Conservation (phyloP, 2,329 filamentous ascomycete genomes). For the Aspergillus costaricaensis region DNA sequence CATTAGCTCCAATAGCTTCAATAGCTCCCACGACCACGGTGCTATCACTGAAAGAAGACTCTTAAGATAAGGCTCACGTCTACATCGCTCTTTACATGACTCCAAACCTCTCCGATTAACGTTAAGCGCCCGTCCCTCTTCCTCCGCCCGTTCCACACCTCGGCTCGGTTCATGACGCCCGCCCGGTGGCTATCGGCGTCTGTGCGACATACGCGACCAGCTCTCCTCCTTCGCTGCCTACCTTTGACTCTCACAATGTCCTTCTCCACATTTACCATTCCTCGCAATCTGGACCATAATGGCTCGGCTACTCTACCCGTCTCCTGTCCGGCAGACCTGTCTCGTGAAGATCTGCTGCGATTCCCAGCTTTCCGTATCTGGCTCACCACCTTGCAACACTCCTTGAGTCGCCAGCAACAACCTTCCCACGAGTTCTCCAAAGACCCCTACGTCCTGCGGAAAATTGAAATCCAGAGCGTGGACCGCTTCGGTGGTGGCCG, state of each 20-base stretch:
- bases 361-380: slow-evolving; percentile 60
- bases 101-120: not conserved
- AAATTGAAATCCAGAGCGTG: slow-evolving; percentile 56
- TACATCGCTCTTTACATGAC: not conserved
- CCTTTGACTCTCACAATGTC: slow-evolving; percentile 12
- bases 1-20: not conserved
- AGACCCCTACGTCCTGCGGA: slow-evolving; percentile 53
- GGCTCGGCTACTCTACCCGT: slow-evolving; percentile 41
- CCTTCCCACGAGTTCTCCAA: slow-evolving; percentile 53
- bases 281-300: slow-evolving; percentile 23
- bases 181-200: slow-evolving; percentile 13
- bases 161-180: slow-evolving; percentile 1
- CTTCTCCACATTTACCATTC: slow-evolving; percentile 49
- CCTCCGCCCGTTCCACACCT: not conserved
- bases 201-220: slow-evolving; percentile 11
- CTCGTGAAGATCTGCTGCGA: slow-evolving; percentile 46
- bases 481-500: slow-evolving; percentile 54
- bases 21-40: not conserved
- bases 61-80: not conserved
- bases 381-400: slow-evolving; percentile 53
- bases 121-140: too few relatives aligned
- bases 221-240: not conserved
- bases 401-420: slow-evolving; percentile 50
- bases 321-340: slow-evolving; percentile 46
- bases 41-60: not conserved